A percentile compares a stretch with the other conserved stretches of the same genome.
Evolutionary conservation across 805 yeast genomes (phyloP).

Genomic region (Saccharomycopsis javanensis): DNA sequence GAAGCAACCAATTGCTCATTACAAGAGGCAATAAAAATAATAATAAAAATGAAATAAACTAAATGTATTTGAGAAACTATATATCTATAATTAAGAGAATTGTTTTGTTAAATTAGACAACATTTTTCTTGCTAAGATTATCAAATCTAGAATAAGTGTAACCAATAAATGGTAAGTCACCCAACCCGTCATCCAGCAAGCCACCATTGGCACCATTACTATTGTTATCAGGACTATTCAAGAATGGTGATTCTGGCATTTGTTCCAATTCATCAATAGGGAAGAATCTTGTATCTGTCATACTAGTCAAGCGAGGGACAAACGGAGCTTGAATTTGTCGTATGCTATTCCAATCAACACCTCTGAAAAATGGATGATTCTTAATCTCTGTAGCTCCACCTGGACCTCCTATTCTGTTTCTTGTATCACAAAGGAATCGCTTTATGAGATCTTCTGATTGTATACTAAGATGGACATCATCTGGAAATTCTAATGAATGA

Average conservation of each 20-base stretch:
- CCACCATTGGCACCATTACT: conserved; percentile 15
- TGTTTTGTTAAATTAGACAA: background rate
- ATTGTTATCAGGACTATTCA: conserved; percentile 15
- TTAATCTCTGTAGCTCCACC: conserved; percentile 42
- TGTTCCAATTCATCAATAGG: conserved; percentile 41
- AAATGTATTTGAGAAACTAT: background rate
- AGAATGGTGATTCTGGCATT: conserved; percentile 38
- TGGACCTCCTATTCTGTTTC: conserved; percentile 33
- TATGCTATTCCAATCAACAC: conserved; percentile 42
- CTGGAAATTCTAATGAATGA: conserved; percentile 38
- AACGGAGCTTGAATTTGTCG: conserved; percentile 41
- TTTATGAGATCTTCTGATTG: conserved; percentile 39
- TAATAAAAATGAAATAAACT: background rate
- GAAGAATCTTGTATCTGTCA: conserved; percentile 41
- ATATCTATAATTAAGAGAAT: background rate
- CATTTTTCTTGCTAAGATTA: conserved; percentile 35
- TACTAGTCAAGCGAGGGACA: conserved; percentile 37
- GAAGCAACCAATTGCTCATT: no score
- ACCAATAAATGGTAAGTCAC: conserved; percentile 42
- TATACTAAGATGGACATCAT: conserved; percentile 38
- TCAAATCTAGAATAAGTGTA: conserved; percentile 41
- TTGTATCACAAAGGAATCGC: conserved; percentile 33
- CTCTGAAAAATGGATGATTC: conserved; percentile 40
- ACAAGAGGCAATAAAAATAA: background rate
- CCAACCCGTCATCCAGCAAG: conserved; percentile 28